Base-by-base conservation (phyloP, 2,329 filamentous ascomycete species). In the Penicillium sp. region DNA sequence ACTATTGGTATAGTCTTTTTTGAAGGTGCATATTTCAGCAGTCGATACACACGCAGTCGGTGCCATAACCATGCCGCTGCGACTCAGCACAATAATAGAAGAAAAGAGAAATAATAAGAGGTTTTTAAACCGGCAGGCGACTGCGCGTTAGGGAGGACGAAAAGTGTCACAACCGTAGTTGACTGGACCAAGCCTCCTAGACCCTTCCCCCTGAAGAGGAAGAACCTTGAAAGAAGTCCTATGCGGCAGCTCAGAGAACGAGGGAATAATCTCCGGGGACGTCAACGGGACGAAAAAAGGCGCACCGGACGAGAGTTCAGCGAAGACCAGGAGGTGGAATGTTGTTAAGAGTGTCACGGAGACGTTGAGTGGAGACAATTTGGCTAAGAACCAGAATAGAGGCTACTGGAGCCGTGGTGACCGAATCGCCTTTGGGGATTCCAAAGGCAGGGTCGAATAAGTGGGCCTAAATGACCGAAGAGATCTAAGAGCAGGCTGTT, bases 131-230 rank as follows among this genome's bases (percentile, higher is more conserved):
- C 49, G 61, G 53, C 57, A 67, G 63, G 66, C 66, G 62, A 69
- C 67, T 69, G 69, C 68, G 71, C 88, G 80, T 91, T 97, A 97
- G 76, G 94, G 94, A 78, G 94, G 94, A 85, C 90, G 88, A 82
- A 92, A 96, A 80, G 88, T 89, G 82, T 90, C 89, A 84, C 90
- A 88, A 87, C 88, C 90, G 84, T 89, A 84, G 83, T 83, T 88
- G 84, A 88, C 87, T 86, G 89, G 90, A 88, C 91, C 89, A 91
- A 90, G 90, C 88, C 91, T 93, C 88, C 89, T 91, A 89, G 91
- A 96, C 91, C 94, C 94, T 95, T 93, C 94, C 94, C 92, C 93
- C 78, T 81, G 82, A 82, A 94, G 93, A 96, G 92, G 93, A 97
- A 97, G 93, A 96, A 92, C 89, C 89, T 87, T 84, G 85, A 86